Percentiles rank a stretch among this genome's conserved stretches.
Conservation (phyloP, 140 eudicot genomes). For the Ambrosia hybrid region DNA sequence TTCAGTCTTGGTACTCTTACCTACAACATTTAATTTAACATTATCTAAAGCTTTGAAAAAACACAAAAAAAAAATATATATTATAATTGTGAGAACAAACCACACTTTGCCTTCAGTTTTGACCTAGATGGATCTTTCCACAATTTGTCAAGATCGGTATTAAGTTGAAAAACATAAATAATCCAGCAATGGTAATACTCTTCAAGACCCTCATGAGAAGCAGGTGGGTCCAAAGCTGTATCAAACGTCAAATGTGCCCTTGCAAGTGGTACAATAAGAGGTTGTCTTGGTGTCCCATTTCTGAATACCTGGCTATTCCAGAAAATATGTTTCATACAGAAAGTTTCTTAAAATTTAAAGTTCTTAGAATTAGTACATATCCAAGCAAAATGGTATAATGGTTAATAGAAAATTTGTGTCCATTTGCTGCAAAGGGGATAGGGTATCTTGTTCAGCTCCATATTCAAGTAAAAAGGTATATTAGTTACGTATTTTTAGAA, state of each 20-base stretch:
- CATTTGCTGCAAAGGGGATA: too few species aligned
- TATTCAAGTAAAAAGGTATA: too few species aligned
- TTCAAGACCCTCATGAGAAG: constrained; percentile 92
- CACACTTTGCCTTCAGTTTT: constrained; percentile 85
- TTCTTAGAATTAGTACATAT: too few species aligned
- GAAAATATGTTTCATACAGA: not conserved
- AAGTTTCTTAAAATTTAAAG: not conserved
- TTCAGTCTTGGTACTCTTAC: constrained; percentile 88
- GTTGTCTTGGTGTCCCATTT: constrained; percentile 98
- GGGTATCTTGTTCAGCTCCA: too few species aligned
- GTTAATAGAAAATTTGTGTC: too few species aligned
- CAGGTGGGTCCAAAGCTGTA: constrained; percentile 75
- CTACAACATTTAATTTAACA: constrained; percentile 35
- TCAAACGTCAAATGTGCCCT: constrained; percentile 73
- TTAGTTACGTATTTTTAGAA: too few species aligned
- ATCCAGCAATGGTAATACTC: constrained; percentile 95
- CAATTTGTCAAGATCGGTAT: constrained; percentile 87
- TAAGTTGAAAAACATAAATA: constrained; percentile 86
- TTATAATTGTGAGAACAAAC: constrained; percentile 3
- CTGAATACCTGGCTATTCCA: constrained; percentile 29
- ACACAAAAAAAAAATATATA: not conserved
- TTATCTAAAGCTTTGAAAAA: not conserved
- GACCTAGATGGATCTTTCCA: constrained; percentile 88
- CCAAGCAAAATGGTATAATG: too few species aligned
- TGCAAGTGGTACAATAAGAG: constrained; percentile 93